Conservation (phyloP, 2,329 filamentous ascomycete genomes). For the Plenodomus biglobosus region DNA sequence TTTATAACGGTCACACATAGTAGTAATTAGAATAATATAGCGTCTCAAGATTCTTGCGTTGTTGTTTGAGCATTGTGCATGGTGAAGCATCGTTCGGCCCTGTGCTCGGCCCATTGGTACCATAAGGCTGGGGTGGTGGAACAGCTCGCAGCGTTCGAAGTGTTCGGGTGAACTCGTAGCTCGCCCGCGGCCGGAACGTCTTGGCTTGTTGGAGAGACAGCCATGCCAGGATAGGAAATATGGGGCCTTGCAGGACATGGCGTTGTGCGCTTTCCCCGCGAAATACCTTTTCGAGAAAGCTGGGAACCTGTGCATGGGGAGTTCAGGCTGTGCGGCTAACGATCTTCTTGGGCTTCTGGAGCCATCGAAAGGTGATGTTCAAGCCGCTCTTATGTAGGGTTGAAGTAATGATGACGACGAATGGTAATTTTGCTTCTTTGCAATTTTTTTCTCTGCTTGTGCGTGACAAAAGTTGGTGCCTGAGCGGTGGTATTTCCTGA, state of each 20-base stretch:
- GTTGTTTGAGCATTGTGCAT: neutral
- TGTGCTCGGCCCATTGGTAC: neutral
- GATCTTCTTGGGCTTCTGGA: neutral
- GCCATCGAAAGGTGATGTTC: neutral
- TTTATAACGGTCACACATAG: neutral
- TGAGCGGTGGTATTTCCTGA: neutral
- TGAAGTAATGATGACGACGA: neutral
- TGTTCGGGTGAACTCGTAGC: slow-evolving; percentile 30
- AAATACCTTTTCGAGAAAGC: slow-evolving; percentile 18
- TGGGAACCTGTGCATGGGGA: slow-evolving; percentile 6
- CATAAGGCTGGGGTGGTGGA: slow-evolving; percentile 3
- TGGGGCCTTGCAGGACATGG: slow-evolving; percentile 17
- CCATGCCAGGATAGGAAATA: slow-evolving; percentile 10
- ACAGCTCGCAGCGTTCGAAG: slow-evolving; percentile 8
- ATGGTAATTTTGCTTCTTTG: neutral
- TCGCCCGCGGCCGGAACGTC: slow-evolving; percentile 30
- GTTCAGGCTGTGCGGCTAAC: slow-evolving; percentile 1
- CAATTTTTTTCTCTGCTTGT: neutral
- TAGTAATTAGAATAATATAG: neutral
- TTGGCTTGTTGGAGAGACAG: slow-evolving; percentile 2
- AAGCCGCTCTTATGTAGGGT: neutral
- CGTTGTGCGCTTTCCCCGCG: slow-evolving; percentile 25
- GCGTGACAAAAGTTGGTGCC: neutral
- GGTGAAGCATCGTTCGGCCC: neutral
- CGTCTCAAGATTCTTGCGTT: no score